Base-by-base conservation (phyloP, 371 early-diverging fungal genomes). In the Coemansia sp. region DNA sequence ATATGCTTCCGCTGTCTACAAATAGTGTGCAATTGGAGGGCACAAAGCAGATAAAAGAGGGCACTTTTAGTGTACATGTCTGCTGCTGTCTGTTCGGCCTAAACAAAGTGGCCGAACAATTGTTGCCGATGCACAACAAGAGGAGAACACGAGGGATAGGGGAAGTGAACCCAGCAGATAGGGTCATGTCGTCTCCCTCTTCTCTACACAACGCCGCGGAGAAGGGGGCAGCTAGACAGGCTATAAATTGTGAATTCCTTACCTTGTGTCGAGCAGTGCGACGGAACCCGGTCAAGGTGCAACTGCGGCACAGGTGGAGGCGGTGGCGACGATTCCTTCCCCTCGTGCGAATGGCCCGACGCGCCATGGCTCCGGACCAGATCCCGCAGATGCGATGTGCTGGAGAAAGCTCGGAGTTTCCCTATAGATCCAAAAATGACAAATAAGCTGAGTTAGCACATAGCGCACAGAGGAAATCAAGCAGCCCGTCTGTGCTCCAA, bases 341-440 rank as follows among this genome's bases (percentile, higher is more conserved):
- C 21, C 8, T 68, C 74, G 6, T 59, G 46, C 12, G 64, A 28
- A 23, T 62, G 59, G 13, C 58, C 58, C 2, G 69, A 12, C 13
- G 48, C 5, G 21, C 61, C 63, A 21, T 73, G 73, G 49, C 56
- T 39, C 17, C 71, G 78, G 15, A 77, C 78, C 39, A 77, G 69
- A 2, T 77, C 78, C 48, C 74, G 54, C 61, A 77, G 51, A 19
- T 77, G 78, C 3, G 73, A 73, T 46, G 78, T 73, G 70, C 78
- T 77, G 36, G 78, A 77, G 56, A 77, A 77, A 21, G 74, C 78
- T 21, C 78, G 69, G 32, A 77, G 70, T 61, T 77, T 77, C 8
- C 78, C 78, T 77, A 77, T 51, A 56, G 8, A 12, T 9, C 15
- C 9, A 4, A 8, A 13, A 23, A 15, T 24, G 24, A 26, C 54